Conservation (phyloP, 1,284 basidiomycete species). For the Cerrena zonata region DNA sequence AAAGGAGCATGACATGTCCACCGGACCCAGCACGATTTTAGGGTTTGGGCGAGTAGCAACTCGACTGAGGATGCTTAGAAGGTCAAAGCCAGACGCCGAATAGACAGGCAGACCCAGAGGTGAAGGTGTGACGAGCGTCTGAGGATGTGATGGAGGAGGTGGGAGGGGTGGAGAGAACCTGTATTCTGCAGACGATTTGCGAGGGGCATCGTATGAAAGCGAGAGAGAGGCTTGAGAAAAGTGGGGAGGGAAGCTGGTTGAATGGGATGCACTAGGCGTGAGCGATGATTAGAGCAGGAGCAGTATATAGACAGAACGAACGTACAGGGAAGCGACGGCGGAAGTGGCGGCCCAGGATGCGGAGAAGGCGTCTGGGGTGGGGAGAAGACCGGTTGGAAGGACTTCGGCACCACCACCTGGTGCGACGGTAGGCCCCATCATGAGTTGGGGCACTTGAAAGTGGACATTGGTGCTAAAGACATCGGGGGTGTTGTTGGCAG, state of each 20-base stretch:
- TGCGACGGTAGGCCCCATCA: slow-evolving; percentile 55
- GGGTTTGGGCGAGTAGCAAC: slow-evolving; percentile 75
- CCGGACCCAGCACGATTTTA: slow-evolving; percentile 77
- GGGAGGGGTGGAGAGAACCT: neutral
- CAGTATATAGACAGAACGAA: slow-evolving; percentile 6
- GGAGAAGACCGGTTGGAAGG: slow-evolving; percentile 43
- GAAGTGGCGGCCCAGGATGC: slow-evolving; percentile 48
- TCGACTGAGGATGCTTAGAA: slow-evolving; percentile 75
- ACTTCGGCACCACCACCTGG: slow-evolving; percentile 71
- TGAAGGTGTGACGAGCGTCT: slow-evolving; percentile 6
- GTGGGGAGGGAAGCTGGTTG: neutral
- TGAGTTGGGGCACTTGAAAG: slow-evolving; percentile 62
- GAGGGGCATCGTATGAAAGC: neutral
- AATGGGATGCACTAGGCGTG: neutral
- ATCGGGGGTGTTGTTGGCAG: neutral
- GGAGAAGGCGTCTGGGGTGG: slow-evolving; percentile 26
- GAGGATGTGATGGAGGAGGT: slow-evolving; percentile 1
- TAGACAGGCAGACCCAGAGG: slow-evolving; percentile 47
- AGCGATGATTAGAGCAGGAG: neutral
- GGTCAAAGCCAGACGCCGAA: slow-evolving; percentile 85
- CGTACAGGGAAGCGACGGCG: slow-evolving; percentile 24
- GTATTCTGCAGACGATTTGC: neutral
- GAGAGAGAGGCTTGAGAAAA: neutral
- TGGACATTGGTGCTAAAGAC: slow-evolving; percentile 35
- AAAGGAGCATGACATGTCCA: slow-evolving; percentile 88